Percentiles rank a stretch among this genome's conserved stretches.
Evolutionary conservation across 2,329 filamentous ascomycete species (phyloP).

Genomic region (Fusarium redolens): DNA sequence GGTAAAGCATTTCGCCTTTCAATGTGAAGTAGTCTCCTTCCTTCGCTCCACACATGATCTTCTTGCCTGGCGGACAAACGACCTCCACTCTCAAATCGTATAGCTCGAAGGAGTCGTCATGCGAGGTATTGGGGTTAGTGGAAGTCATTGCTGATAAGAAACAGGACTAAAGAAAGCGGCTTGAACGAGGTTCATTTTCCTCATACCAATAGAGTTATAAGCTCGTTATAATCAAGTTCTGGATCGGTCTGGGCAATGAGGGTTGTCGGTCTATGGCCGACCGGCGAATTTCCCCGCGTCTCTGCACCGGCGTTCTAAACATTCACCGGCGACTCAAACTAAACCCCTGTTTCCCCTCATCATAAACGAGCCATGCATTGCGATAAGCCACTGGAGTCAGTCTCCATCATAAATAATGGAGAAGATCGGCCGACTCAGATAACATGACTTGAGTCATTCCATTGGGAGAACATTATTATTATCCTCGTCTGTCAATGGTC

Average conservation of each 20-base stretch:
- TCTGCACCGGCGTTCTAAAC: not conserved
- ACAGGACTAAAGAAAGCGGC: fast-evolving
- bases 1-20: not conserved
- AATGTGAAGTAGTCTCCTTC: not conserved
- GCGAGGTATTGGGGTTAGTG: fast-evolving
- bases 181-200: fast-evolving
- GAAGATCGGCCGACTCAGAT: not conserved
- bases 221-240: not conserved
- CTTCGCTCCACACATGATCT: not conserved
- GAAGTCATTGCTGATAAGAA: not conserved
- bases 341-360: not conserved
- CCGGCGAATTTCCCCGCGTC: not conserved
- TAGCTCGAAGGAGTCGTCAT: not conserved
- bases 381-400: not conserved
- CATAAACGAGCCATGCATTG: not conserved
- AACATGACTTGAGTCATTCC: not conserved
- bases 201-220: not conserved
- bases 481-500: not conserved
- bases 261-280: fast-evolving
- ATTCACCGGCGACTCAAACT: not conserved
- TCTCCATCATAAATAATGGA: conserved; percentile 1
- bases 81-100: not conserved
- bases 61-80: not conserved
- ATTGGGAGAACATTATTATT: not conserved
- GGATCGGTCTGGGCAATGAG: not conserved